A percentile compares a stretch with the other conserved stretches of the same genome.
Conservation (phyloP, 805 yeast species). For the Candida odintsovae region DNA sequence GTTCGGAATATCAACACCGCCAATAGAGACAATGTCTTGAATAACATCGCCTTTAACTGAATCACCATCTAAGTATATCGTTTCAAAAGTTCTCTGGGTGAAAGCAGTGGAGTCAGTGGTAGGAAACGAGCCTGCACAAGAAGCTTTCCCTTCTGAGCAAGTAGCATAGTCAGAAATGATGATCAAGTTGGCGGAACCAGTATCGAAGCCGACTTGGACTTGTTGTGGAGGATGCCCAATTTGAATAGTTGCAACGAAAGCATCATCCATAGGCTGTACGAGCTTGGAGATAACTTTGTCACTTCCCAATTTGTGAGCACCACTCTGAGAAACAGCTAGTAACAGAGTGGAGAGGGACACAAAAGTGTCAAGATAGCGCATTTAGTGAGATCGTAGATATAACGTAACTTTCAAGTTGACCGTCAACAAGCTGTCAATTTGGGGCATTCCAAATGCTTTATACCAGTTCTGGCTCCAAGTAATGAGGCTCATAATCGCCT, state of each 20-base stretch:
- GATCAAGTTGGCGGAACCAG: slow-evolving; percentile 14
- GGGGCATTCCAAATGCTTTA: background rate
- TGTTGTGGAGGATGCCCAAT: slow-evolving; percentile 16
- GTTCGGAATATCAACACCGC: slow-evolving; percentile 3
- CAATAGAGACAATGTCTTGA: slow-evolving; percentile 9
- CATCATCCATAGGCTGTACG: background rate
- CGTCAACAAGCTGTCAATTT: background rate
- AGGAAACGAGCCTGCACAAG: slow-evolving; percentile 1
- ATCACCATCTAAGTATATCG: slow-evolving; percentile 9
- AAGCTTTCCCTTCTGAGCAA: background rate
- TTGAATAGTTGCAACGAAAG: slow-evolving; percentile 1
- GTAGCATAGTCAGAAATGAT: slow-evolving; percentile 1
- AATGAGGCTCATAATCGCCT: background rate
- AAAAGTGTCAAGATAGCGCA: background rate
- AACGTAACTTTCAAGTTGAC: background rate
- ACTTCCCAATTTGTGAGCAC: background rate
- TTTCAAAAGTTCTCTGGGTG: slow-evolving; percentile 3
- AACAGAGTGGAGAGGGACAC: background rate
- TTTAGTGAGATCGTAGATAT: background rate
- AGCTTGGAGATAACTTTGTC: background rate
- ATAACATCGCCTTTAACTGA: slow-evolving; percentile 2
- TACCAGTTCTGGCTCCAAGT: background rate
- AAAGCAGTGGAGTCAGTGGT: slow-evolving; percentile 1
- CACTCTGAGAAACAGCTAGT: background rate
- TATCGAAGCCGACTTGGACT: slow-evolving; percentile 11